A percentile compares a stretch with the other conserved stretches of the same genome.
Evolutionary conservation across 495 filamentous ascomycete species (phyloP).

Genomic region (Tuber magnatum): DNA sequence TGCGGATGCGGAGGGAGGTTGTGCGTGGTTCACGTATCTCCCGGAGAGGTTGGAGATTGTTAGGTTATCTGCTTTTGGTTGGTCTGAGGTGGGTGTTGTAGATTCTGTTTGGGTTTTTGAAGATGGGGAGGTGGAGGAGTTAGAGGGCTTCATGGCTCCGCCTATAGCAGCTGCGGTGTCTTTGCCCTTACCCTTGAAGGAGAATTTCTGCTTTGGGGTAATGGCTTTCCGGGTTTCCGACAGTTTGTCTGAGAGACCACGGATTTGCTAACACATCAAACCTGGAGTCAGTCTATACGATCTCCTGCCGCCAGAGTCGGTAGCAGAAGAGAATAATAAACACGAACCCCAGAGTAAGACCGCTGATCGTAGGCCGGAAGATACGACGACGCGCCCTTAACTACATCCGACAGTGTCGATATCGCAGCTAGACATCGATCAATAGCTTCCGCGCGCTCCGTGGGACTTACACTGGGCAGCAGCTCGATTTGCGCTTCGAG

Average conservation of each 20-base stretch:
- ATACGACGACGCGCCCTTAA: conserved; percentile 61
- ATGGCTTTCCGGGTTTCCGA: conserved; percentile 52
- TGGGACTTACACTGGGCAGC: conserved; percentile 9
- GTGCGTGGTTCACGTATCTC: background rate
- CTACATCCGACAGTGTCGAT: conserved; percentile 57
- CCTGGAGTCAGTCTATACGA: conserved; percentile 4
- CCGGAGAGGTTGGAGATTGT: conserved; percentile 7
- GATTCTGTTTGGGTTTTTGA: conserved; percentile 43
- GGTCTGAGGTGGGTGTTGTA: conserved; percentile 5
- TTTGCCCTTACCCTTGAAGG: conserved; percentile 60
- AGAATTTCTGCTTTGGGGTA: conserved; percentile 62
- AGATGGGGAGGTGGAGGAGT: conserved; percentile 35
- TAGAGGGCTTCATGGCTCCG: conserved; percentile 50
- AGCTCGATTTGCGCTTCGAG: conserved; percentile 31
- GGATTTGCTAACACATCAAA: conserved; percentile 54
- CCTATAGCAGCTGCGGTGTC: conserved; percentile 51
- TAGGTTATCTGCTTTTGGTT: conserved; percentile 20
- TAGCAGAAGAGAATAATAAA: background rate
- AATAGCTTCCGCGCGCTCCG: conserved; percentile 56
- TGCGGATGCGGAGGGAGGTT: conserved; percentile 38
- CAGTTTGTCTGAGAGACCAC: conserved; percentile 60
- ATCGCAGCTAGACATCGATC: conserved; percentile 63
- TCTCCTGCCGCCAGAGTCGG: background rate
- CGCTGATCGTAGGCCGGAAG: conserved; percentile 72
- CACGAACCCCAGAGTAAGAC: conserved; percentile 59